Base-by-base conservation (phyloP, 306 rosid genomes). In the Ormosia emarginata region DNA sequence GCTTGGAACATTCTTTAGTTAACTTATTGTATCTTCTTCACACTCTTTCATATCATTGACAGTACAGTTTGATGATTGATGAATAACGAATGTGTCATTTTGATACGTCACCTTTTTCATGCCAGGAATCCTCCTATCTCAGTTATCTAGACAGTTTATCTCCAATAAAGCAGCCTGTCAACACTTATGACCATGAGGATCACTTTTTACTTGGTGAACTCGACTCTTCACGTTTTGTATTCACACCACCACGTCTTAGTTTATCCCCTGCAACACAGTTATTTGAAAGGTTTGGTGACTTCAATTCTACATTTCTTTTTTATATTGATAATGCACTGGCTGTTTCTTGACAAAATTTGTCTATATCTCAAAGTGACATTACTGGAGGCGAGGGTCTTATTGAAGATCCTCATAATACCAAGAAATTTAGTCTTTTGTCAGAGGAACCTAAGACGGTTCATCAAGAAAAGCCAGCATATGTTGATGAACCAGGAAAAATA, bases 91-190 rank as follows among this genome's bases (percentile, higher is more conserved):
- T 44, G 33, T n/a, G 17, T 61, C 53, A 32, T 37, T 37, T 4
- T 37, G 41, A 37, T 37, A 4, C 46, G 2, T 41, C 46, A 12
- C 43, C 41, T 41, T 15, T 47, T 74, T 11, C 8, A 47, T 80
- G 79, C 43, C 87, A 90, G 94, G 94, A 88, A 34, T 82, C 88
- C 18, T 84, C 90, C 8, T 68, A 85, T 24, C 77, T 67, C 17
- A 71, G 74, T 32, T 81, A 34, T 43, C 67, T 79, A 34, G 79
- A 72, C 75, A 80, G 81, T 70, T 65, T 90, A 53, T 84, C 90
- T 15, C 86, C 91, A 29, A 80, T 84, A 67, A 76, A 3, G 11
- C 49, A 85, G 76, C 78, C 73, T 39, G 81, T 52, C 79, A 76
- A 68, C 78, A 81, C 79, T 64, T 24, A 80, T 65, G 78, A 43